Evolutionary conservation across 2,329 filamentous ascomycete genomes (phyloP).

Genomic region (Bisporella sp.): DNA sequence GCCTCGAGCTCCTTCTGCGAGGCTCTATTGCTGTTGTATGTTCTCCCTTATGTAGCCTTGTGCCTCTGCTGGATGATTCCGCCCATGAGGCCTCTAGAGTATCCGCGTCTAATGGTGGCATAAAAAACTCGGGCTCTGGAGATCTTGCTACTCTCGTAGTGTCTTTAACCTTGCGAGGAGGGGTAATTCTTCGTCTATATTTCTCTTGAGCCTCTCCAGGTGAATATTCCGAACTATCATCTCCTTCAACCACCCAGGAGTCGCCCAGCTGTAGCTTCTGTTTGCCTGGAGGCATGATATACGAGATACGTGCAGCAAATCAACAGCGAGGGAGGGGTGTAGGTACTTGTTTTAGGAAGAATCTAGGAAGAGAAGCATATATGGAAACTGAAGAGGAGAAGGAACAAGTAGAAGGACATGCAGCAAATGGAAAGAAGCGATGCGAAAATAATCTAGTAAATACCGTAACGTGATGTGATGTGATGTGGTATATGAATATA

Average conservation of each 20-base stretch:
- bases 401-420: no score
- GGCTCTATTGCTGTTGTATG: constrained; percentile 13
- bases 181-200: constrained; percentile 6
- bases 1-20: constrained; percentile 14
- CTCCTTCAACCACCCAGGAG: constrained; percentile 26
- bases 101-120: constrained; percentile 25
- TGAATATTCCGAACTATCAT: constrained; percentile 14
- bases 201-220: constrained; percentile 13
- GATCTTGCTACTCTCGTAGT: constrained; percentile 18
- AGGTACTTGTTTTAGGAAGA: no score
- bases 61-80: constrained; percentile 14
- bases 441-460: no score
- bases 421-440: no score
- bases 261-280: constrained; percentile 19
- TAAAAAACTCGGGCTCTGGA: constrained; percentile 26
- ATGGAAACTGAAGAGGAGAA: no score
- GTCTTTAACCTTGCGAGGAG: constrained; percentile 14
- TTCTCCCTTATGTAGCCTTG: constrained; percentile 8
- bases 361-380: no score
- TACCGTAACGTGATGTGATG: no score
- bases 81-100: constrained; percentile 24
- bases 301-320: no score
- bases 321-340: no score
- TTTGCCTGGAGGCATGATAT: constrained; percentile 15
- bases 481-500: no score